Evolutionary conservation across 1,139 yeast genomes (phyloP).

Genomic region (Magnusiomyces ingens): DNA sequence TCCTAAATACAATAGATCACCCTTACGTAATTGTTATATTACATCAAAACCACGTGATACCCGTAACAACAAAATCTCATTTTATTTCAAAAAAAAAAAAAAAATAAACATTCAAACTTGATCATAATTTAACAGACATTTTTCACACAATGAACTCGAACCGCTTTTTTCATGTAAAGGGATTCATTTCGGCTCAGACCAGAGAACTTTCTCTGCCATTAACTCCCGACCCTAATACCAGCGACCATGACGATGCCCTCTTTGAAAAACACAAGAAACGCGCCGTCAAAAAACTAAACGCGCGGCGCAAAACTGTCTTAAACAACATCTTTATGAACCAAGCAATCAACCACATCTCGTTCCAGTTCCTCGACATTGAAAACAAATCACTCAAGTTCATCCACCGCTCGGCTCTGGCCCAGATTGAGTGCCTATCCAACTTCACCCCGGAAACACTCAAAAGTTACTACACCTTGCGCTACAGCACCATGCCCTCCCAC

Average conservation of each 20-base stretch:
- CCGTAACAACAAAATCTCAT: not conserved
- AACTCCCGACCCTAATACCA: not conserved
- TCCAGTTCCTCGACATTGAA: constrained; percentile 1
- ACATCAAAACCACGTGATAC: not conserved
- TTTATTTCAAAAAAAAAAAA: not conserved
- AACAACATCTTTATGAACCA: not conserved
- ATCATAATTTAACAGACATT: not conserved
- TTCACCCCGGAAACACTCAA: not conserved
- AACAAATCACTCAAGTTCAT: not conserved
- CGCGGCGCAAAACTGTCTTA: not conserved
- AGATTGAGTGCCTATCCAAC: not conserved
- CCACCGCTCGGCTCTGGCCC: not conserved
- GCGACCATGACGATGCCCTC: not conserved
- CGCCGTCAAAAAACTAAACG: not conserved
- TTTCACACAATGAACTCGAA: not conserved
- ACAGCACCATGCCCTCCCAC: not conserved
- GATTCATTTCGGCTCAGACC: not conserved
- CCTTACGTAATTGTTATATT: not conserved
- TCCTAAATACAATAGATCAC: not conserved
- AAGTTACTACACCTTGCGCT: not conserved
- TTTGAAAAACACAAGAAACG: not conserved
- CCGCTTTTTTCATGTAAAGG: not conserved
- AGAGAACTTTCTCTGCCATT: not conserved
- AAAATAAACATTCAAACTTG: no score
- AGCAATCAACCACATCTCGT: not conserved